These are phyloP conservation scores for Populus tremula DNA, from an alignment of 345 rosid genomes.

Conservation along the genomic window DNA sequence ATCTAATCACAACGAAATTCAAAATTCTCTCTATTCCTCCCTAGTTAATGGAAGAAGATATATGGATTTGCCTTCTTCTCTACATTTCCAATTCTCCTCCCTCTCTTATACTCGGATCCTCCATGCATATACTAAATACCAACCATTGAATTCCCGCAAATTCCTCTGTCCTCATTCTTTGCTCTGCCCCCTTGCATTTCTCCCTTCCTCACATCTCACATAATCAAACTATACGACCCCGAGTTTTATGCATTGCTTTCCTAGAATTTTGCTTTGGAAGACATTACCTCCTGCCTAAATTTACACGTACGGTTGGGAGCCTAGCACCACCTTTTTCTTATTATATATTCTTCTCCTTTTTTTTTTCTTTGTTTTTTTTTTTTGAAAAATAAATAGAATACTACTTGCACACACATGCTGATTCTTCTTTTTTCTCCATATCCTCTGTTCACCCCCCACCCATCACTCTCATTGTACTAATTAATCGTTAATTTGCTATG, in stretches of 20 bases:
- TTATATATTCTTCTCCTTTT: no score
- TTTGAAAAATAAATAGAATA: no score
- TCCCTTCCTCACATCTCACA: slow-evolving; percentile 10
- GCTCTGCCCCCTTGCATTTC: not conserved
- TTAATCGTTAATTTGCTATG: no score
- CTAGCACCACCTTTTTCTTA: no score
- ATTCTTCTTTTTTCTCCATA: no score
- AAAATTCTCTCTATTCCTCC: not conserved
- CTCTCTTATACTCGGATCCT: not conserved
- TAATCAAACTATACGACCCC: not conserved
- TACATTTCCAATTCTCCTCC: slow-evolving; percentile 14
- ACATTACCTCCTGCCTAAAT: not conserved
- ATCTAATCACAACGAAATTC: slow-evolving; percentile 13
- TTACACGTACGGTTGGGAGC: not conserved
- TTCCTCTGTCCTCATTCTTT: not conserved
- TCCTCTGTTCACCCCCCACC: no score
- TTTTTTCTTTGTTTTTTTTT: no score
- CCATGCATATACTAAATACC: not conserved
- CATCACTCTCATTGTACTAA: no score
- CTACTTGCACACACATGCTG: no score
- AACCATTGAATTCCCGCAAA: not conserved
- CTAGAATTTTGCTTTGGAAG: not conserved
- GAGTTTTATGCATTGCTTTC: not conserved
- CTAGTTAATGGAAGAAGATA: slow-evolving; percentile 36
- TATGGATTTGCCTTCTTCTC: slow-evolving; percentile 28